Conservation (phyloP, 768 basidiomycete genomes). For the Termitomyces sp. region DNA sequence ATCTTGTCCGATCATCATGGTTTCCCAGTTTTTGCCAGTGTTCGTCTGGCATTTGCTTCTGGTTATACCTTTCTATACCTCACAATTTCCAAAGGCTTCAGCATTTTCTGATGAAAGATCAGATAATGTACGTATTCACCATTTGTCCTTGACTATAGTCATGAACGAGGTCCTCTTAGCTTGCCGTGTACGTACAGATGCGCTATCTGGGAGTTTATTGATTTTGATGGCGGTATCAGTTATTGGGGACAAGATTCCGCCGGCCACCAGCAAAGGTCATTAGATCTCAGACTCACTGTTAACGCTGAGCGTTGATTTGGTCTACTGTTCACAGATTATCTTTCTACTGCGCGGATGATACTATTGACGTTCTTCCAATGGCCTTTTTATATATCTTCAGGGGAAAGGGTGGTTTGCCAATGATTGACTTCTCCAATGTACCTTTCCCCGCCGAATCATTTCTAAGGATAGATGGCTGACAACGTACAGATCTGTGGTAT, state of each 20-base stretch:
- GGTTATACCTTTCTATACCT: conserved; percentile 9
- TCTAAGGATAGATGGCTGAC: background rate
- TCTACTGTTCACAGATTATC: conserved; percentile 27
- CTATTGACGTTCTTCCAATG: conserved; percentile 56
- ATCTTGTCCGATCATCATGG: conserved; percentile 8
- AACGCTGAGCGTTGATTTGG: background rate
- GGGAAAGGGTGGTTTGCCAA: conserved; percentile 51
- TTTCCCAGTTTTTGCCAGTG: background rate
- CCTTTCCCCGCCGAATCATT: conserved; percentile 4
- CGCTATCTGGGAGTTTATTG: background rate
- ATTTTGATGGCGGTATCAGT: conserved; percentile 13
- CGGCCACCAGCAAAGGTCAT: conserved; percentile 31
- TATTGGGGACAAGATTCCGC: conserved; percentile 39
- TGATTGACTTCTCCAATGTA: conserved; percentile 60
- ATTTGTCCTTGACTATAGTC: background rate
- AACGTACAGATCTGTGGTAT: conserved; percentile 46
- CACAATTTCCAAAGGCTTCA: conserved; percentile 5
- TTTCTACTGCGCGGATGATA: conserved; percentile 59
- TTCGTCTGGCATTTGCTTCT: conserved; percentile 9
- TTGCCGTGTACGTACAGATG: conserved; percentile 27
- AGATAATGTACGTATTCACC: conserved; percentile 26
- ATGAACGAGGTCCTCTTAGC: conserved; percentile 15
- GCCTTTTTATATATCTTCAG: conserved; percentile 60
- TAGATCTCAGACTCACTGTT: background rate
- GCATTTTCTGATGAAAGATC: conserved; percentile 29